A percentile compares a stretch with the other conserved stretches of the same genome.
Evolutionary conservation across 495 filamentous ascomycete genomes (phyloP).

Genomic region (Penicillium riverlandense): DNA sequence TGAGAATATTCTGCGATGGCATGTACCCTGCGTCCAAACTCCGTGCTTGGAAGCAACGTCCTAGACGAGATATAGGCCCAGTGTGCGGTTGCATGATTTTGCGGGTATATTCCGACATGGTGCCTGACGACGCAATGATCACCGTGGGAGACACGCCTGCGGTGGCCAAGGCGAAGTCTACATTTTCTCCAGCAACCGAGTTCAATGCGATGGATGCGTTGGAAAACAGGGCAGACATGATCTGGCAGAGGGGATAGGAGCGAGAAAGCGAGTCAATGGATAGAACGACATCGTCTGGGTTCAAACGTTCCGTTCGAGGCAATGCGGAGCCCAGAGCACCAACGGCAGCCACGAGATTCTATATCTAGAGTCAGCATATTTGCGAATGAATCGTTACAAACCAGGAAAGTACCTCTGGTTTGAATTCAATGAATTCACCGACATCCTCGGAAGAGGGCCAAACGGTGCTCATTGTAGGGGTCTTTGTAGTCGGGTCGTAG

Average conservation of each 20-base stretch:
- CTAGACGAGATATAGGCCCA: slow-evolving; percentile 46
- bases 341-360: slow-evolving; percentile 76
- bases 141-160: slow-evolving; percentile 72
- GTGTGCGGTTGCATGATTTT: slow-evolving; percentile 43
- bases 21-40: slow-evolving; percentile 64
- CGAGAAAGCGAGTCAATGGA: slow-evolving; percentile 75
- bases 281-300: slow-evolving; percentile 73
- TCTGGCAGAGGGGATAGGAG: slow-evolving; percentile 71
- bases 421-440: slow-evolving; percentile 70
- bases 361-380: slow-evolving; percentile 4
- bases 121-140: slow-evolving; percentile 69
- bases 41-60: slow-evolving; percentile 63
- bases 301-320: slow-evolving; percentile 65
- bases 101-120: slow-evolving; percentile 59
- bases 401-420: slow-evolving; percentile 43
- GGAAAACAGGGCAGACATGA: slow-evolving; percentile 73
- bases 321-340: slow-evolving; percentile 68
- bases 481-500: slow-evolving; percentile 41
- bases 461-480: slow-evolving; percentile 49
- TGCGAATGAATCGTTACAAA: background rate
- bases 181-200: slow-evolving; percentile 65
- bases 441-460: slow-evolving; percentile 47
- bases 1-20: slow-evolving; percentile 38
- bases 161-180: slow-evolving; percentile 65
- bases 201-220: slow-evolving; percentile 85